Evolutionary conservation across 139 green algal genomes (phyloP).

Genomic region (Ettlia oleoabundans): DNA sequence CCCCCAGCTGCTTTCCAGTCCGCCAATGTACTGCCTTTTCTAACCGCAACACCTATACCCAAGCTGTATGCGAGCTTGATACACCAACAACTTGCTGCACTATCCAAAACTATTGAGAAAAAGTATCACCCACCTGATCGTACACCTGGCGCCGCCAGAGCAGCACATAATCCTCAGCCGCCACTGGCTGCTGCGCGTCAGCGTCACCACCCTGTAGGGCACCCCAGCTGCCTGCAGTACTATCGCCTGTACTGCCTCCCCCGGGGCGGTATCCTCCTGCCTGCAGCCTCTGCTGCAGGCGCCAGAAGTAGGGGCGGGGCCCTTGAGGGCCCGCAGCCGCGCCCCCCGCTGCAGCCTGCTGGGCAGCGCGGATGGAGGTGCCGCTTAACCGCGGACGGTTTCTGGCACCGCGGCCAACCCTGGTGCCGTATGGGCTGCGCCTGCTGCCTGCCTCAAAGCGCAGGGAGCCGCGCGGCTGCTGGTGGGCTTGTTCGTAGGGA

Average conservation of each 20-base stretch:
- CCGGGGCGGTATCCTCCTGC: not conserved
- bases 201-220: not conserved
- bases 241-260: not conserved
- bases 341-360: not conserved
- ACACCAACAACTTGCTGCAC: no score
- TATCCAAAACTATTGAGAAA: no score
- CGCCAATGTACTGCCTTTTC: no score
- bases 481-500: conserved; percentile 7
- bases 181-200: not conserved
- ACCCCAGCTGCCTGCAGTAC: not conserved
- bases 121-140: conserved; percentile 31
- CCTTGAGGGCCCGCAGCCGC: not conserved
- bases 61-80: no score
- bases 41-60: no score
- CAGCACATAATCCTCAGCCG: conserved; percentile 28
- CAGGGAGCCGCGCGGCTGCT: not conserved
- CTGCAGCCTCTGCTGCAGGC: conserved; percentile 50
- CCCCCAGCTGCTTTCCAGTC: no score
- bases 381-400: no score
- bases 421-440: not conserved
- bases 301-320: conserved; percentile 52
- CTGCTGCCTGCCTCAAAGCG: not conserved
- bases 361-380: not conserved
- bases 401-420: no score
- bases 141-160: conserved; percentile 48